Evolutionary conservation across 1,139 yeast species (phyloP), one percentile per base, ranked within the genome.

Genomic region (Debaryomyces sp.): DNA sequence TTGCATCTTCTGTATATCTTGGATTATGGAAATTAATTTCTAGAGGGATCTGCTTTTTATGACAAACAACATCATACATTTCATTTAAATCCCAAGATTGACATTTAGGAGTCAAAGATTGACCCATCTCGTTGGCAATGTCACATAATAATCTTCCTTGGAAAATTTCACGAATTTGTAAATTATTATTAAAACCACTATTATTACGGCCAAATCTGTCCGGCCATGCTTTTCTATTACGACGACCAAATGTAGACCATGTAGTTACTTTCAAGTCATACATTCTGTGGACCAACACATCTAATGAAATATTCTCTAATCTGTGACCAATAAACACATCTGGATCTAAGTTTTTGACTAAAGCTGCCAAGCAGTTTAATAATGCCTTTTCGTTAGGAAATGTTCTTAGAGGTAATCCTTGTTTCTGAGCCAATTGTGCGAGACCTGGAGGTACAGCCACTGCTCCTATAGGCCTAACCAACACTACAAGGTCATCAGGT

Each of bases 51-150:
- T 81, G 81, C 55, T 80, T 77, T 63, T 80, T 78, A 58, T 82
- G 77, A 71, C 92, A 81, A 50, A 89, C 82, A 44, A 89, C 80
- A 40, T 84, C 85, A 59, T 85, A 86, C 97, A 95, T 94, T 69
- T 95, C 99, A 9, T 87, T 77, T 50, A 95, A 75, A 51, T 90
- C 96, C 97, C 97, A 95, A n/a, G 95, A 88, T 64, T 90, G 96
- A 71, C 99, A 95, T 61, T 91, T 90, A 9, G 85, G 76, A 2
- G 97, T 91, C 54, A 94, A 75, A 0, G 97, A 92, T 63, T 89
- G 95, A 45, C 99, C 99, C 84, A 92, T 82, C 61, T 91, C 97
- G 66, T 94, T 94, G 46, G 95, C 91, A 62, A 95, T 82, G 68
- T 95, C 99, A 76, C 97, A 89, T 48, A 92, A 65, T 51, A 95